Conservation (phyloP, 129 eudicot genomes). For the Helianthus annuus region HanXRQr2.0-SUNRISE NC_035446.2:129056943-129057442, state of each 20-base stretch:
- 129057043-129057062: too few relatives aligned
- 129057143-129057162: neutral
- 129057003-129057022: too few relatives aligned
- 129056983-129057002: too few relatives aligned
- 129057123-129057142: neutral
- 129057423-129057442: neutral
- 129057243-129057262: neutral
- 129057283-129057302: too few relatives aligned
- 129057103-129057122: neutral
- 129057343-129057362: too few relatives aligned
- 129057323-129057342: too few relatives aligned
- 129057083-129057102: neutral
- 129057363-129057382: too few relatives aligned
- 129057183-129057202: neutral
- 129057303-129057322: too few relatives aligned
- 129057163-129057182: constrained; percentile 7
- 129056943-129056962: too few relatives aligned
- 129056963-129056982: too few relatives aligned
- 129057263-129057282: neutral
- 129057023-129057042: too few relatives aligned
- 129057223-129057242: neutral
- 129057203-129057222: neutral
- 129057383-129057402: neutral
- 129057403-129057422: neutral
- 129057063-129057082: neutral